Evolutionary conservation across 2,329 filamentous ascomycete genomes (phyloP).

Genomic region (Lanzia echinophila): DNA sequence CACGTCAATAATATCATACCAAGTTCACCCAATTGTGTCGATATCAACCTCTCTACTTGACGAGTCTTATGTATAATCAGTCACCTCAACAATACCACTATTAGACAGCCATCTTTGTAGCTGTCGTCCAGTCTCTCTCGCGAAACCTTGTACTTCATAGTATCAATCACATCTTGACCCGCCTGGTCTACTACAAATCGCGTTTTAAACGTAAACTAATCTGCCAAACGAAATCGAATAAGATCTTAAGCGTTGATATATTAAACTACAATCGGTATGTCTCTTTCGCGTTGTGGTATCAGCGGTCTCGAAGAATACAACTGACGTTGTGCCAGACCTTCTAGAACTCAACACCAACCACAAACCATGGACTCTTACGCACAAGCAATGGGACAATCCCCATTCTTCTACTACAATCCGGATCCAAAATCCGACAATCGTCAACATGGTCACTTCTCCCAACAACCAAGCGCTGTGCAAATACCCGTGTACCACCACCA

Average conservation of each 20-base stretch:
- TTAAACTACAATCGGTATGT: conserved; percentile 17
- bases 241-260: conserved; percentile 2
- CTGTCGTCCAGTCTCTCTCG: conserved; percentile 33
- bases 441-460: conserved; percentile 70
- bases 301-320: conserved; percentile 13
- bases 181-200: conserved; percentile 9
- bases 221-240: conserved; percentile 9
- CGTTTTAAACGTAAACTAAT: conserved; percentile 21
- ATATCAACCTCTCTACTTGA: conserved; percentile 10
- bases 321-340: conserved; percentile 21
- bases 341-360: conserved; percentile 9
- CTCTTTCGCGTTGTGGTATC: not conserved
- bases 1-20: conserved; percentile 22
- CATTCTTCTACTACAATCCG: conserved; percentile 84
- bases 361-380: conserved; percentile 31
- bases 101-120: conserved; percentile 30
- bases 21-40: conserved; percentile 11
- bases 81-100: conserved; percentile 22
- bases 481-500: conserved; percentile 44
- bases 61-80: conserved; percentile 31
- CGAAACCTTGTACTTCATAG: conserved; percentile 15
- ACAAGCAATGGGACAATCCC: conserved; percentile 61
- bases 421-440: conserved; percentile 66
- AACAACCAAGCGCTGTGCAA: conserved; percentile 44
- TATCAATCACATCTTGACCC: conserved; percentile 13